phyloP scores from a whole-genome alignment of 208 protist species.

The Leishmania mexicana region DNA sequence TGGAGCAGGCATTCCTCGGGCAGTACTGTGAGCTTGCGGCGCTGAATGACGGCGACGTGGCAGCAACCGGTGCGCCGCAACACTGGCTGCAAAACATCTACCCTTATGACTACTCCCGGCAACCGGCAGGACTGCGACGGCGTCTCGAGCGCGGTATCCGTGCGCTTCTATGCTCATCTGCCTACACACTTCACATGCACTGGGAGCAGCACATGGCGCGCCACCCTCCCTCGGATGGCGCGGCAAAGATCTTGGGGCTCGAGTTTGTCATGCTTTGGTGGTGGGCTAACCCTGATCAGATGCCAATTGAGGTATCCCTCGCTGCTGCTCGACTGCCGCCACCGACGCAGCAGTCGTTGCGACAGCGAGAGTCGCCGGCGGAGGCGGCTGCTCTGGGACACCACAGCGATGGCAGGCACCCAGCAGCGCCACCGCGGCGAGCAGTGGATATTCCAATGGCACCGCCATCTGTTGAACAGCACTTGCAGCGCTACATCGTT shows the following conservation, averaged over 20 bases:
- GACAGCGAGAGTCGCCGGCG: conserved; percentile 7
- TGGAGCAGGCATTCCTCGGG: conserved; percentile 40
- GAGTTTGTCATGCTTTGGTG: conserved; percentile 76
- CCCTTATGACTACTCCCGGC: conserved; percentile 21
- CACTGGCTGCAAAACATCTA: conserved; percentile 6
- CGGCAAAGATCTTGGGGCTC: conserved; percentile 29
- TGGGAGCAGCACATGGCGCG: conserved; percentile 44
- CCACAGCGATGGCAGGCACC: background rate
- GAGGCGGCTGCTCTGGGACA: background rate
- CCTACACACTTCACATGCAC: conserved; percentile 58
- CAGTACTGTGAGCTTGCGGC: conserved; percentile 24
- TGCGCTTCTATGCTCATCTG: conserved; percentile 37
- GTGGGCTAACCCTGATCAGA: conserved; percentile 67
- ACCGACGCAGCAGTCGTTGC: conserved; percentile 6
- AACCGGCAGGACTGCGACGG: conserved; percentile 25
- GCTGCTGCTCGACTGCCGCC: conserved; percentile 15
- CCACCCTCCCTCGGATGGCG: background rate
- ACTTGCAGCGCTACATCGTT: conserved; percentile 18
- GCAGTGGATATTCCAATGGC: no score
- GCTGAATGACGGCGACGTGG: background rate
- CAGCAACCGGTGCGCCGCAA: background rate
- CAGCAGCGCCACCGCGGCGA: background rate
- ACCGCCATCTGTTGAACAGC: conserved; percentile 19
- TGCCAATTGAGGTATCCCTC: conserved; percentile 48
- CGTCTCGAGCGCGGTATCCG: conserved; percentile 32